phyloP scores from a whole-genome alignment of 495 filamentous ascomycete genomes.

The Viridothelium virens region DNA sequence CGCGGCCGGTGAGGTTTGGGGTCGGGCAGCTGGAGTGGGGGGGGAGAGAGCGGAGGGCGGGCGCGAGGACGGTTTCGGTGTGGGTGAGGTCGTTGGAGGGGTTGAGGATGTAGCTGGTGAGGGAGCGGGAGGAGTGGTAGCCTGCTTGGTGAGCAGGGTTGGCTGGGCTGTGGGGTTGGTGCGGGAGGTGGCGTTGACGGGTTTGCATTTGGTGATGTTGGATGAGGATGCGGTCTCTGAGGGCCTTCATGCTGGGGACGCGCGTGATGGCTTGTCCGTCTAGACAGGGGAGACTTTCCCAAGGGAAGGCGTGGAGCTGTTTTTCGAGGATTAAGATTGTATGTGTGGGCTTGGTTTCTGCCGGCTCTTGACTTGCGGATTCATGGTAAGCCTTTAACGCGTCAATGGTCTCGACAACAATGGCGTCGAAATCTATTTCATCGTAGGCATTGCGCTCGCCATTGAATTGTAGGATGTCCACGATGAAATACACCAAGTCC shows the following conservation, averaged over 20 bases:
- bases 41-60: slow-evolving; percentile 46
- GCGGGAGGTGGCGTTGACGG: slow-evolving; percentile 28
- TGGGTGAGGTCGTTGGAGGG: slow-evolving; percentile 69
- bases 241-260: slow-evolving; percentile 71
- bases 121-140: slow-evolving; percentile 54
- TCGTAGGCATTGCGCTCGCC: slow-evolving; percentile 96
- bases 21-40: slow-evolving; percentile 46
- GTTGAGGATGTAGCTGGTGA: slow-evolving; percentile 69
- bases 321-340: slow-evolving; percentile 93
- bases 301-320: slow-evolving; percentile 78
- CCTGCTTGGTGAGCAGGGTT: slow-evolving; percentile 43
- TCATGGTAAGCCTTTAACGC: slow-evolving; percentile 72
- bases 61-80: slow-evolving; percentile 69
- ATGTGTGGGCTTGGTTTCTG: slow-evolving; percentile 45
- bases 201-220: slow-evolving; percentile 15
- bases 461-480: slow-evolving; percentile 94
- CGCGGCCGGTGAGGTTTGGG: slow-evolving; percentile 49
- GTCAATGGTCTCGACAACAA: slow-evolving; percentile 76
- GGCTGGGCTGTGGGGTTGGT: slow-evolving; percentile 6
- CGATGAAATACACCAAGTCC: slow-evolving; percentile 89
- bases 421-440: slow-evolving; percentile 82
- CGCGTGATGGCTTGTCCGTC: slow-evolving; percentile 71
- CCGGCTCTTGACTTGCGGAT: slow-evolving; percentile 32
- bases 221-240: slow-evolving; percentile 58
- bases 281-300: slow-evolving; percentile 89